phyloP scores from a whole-genome alignment of 2,329 filamentous ascomycete species.

The Alternaria solani region DNA sequence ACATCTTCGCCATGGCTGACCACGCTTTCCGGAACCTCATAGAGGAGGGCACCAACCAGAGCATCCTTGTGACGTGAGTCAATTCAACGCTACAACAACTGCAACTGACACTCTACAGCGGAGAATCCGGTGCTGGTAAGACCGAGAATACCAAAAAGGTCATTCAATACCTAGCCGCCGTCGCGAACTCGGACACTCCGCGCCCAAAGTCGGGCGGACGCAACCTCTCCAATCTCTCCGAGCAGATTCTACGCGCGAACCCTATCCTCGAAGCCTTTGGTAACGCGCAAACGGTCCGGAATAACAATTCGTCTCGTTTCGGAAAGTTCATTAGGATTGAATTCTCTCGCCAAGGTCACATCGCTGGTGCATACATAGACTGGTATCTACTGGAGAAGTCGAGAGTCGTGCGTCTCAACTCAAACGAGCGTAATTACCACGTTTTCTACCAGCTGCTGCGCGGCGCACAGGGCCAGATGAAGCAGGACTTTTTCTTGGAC shows the following conservation, averaged over 20 bases:
- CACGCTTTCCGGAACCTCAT: conserved; percentile 95
- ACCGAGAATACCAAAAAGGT: conserved; percentile 99
- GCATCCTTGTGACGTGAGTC: conserved; percentile 85
- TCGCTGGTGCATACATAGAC: conserved; percentile 95
- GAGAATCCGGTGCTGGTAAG: conserved; percentile 97
- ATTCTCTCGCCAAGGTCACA: conserved; percentile 86
- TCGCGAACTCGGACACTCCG: conserved; percentile 82
- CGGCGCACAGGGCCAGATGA: conserved; percentile 77
- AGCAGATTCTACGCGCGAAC: conserved; percentile 95
- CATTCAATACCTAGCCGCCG: conserved; percentile 96
- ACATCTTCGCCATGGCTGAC: conserved; percentile 98
- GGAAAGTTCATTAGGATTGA: conserved; percentile 99
- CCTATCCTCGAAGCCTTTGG: conserved; percentile 98
- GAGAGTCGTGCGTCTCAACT: conserved; percentile 88
- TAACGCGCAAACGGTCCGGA: conserved; percentile 96
- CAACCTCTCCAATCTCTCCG: conserved; percentile 84
- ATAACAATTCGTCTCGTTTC: conserved; percentile 98
- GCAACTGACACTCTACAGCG: conserved; percentile 55
- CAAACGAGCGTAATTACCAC: conserved; percentile 93
- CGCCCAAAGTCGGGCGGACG: conserved; percentile 66
- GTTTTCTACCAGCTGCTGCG: conserved; percentile 95
- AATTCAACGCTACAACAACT: neutral
- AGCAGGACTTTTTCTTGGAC: conserved; percentile 77
- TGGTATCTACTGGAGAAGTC: conserved; percentile 99
- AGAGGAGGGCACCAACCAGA: conserved; percentile 94